Evolutionary conservation across 2,329 filamentous ascomycete species (phyloP).

Genomic region (Macrophomina phaseolina): DNA sequence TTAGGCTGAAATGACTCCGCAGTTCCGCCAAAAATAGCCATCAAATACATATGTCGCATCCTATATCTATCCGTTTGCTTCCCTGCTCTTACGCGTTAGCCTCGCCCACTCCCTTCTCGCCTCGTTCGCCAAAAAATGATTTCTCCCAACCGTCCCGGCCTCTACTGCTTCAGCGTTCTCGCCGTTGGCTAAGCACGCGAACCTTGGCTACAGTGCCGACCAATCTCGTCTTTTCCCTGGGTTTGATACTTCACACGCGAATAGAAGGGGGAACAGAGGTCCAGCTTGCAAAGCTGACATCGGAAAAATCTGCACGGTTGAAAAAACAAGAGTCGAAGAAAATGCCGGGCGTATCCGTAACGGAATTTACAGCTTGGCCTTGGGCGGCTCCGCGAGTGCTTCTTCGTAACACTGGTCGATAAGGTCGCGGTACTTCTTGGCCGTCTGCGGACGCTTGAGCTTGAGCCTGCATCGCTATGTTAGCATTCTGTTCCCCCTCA

Average conservation of each 20-base stretch:
- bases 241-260: background rate
- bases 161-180: background rate
- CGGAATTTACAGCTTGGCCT: constrained; percentile 54
- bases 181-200: background rate
- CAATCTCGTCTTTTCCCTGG: background rate
- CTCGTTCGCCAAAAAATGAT: background rate
- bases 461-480: constrained; percentile 61
- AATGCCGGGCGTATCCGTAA: background rate
- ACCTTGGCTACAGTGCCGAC: background rate
- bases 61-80: background rate
- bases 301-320: background rate
- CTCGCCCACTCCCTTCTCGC: background rate
- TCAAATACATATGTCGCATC: background rate
- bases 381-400: constrained; percentile 50
- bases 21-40: background rate
- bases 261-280: background rate
- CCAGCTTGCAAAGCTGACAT: background rate
- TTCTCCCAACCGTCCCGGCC: background rate
- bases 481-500: constrained; percentile 28
- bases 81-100: background rate
- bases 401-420: constrained; percentile 68
- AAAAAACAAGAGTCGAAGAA: background rate
- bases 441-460: constrained; percentile 71
- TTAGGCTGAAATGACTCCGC: background rate
- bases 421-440: constrained; percentile 64